A percentile compares a stretch with the other conserved stretches of the same genome.
These are phyloP conservation scores for Rosa multiflora DNA, from an alignment of 306 rosid genomes.

Conservation along the genomic window DNA sequence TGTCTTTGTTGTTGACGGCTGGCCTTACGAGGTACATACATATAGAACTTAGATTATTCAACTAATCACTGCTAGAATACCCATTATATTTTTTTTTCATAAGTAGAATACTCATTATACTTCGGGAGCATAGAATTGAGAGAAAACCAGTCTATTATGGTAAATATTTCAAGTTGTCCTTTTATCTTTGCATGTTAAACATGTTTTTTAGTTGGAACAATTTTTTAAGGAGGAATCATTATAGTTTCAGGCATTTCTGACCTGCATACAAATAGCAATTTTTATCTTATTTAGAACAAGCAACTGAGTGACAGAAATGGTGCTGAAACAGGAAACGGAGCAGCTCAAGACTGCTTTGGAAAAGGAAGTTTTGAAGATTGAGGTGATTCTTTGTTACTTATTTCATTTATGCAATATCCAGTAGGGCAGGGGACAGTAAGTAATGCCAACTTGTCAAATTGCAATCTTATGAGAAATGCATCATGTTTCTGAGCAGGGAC, in stretches of 20 bases:
- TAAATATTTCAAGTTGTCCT: background rate
- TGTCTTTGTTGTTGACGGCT: slow-evolving; percentile 98
- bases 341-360: slow-evolving; percentile 67
- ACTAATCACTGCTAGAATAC: background rate
- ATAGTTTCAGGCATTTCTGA: background rate
- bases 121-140: slow-evolving; percentile 2
- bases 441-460: background rate
- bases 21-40: slow-evolving; percentile 88
- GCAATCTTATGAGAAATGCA: slow-evolving; percentile 19
- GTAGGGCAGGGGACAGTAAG: background rate
- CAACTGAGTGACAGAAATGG: slow-evolving; percentile 16
- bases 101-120: background rate
- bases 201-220: background rate
- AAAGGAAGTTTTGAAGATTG: slow-evolving; percentile 63
- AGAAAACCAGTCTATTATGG: background rate
- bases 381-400: slow-evolving; percentile 46
- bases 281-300: background rate
- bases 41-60: background rate
- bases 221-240: background rate
- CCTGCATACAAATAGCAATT: background rate
- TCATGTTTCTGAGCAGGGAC: slow-evolving; percentile 50
- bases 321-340: slow-evolving; percentile 75
- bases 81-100: too few species aligned
- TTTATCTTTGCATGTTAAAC: background rate
- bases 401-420: slow-evolving; percentile 6